Evolutionary conservation across 495 filamentous ascomycete genomes (phyloP).

Genomic region (Annulohypoxylon stygium): DNA sequence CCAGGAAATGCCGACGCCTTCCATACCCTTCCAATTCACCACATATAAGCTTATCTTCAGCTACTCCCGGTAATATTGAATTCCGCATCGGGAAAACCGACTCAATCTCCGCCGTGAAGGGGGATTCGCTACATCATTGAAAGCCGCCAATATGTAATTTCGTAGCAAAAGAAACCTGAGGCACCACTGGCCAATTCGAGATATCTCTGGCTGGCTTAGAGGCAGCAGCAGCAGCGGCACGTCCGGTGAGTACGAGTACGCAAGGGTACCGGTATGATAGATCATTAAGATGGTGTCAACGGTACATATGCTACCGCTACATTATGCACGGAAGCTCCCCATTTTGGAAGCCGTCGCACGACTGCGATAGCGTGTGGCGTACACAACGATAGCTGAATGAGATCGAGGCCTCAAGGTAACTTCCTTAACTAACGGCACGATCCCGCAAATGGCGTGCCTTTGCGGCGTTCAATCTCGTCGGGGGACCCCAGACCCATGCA

Average conservation of each 20-base stretch:
- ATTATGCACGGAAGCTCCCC: slow-evolving; percentile 17
- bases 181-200: neutral
- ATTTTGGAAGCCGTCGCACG: slow-evolving; percentile 13
- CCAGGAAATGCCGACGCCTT: slow-evolving; percentile 12
- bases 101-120: slow-evolving; percentile 5
- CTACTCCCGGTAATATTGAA: slow-evolving; percentile 20
- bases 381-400: slow-evolving; percentile 29
- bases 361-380: slow-evolving; percentile 12
- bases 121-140: slow-evolving; percentile 7
- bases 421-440: slow-evolving; percentile 2
- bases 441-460: slow-evolving; percentile 20
- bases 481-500: slow-evolving; percentile 8
- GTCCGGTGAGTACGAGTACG: slow-evolving; percentile 16
- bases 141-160: slow-evolving; percentile 27
- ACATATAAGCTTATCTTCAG: slow-evolving; percentile 10
- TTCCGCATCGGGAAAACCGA: slow-evolving; percentile 29
- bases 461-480: neutral
- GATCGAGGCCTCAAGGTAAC: slow-evolving; percentile 17
- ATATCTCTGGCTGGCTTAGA: slow-evolving; percentile 9
- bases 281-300: slow-evolving; percentile 29
- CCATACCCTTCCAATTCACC: neutral
- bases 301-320: neutral
- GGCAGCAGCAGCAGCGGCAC: slow-evolving; percentile 28
- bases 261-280: slow-evolving; percentile 5
- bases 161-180: slow-evolving; percentile 1